Evolutionary conservation across 192 early-diverging fungal species (phyloP), one percentile per base, ranked within the genome.

Genomic region (Linnemannia hyalina): DNA sequence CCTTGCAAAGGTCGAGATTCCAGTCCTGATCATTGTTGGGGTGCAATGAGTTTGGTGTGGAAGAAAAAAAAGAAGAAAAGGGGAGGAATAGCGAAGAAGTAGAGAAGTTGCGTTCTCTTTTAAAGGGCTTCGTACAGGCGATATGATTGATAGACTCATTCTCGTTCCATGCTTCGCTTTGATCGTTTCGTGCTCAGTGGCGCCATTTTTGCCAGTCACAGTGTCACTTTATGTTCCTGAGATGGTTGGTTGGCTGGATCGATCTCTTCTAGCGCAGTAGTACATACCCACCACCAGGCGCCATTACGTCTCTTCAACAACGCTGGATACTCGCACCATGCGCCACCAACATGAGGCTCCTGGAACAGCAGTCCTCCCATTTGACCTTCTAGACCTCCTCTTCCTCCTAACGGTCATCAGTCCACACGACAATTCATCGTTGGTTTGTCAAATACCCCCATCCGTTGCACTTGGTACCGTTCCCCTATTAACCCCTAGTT

Each of bases 191-290:
- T 49, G n/a, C 40, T 65, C 29, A 52, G 65, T 83, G 35, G 82
- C 82, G 76, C 82, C 82, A 83, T 83, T 23, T 35, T 63, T 16
- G 55, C 1, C 70, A 81, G 81, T 82, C 81, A 82, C 81, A 35
- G 6, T 26, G 20, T 26, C 52, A 32, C 38, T 40, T 57, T 52
- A 1, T 35, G 72, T 63, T 15, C 55, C 60, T 54, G 75, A 76
- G 75, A 35, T 52, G 47, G 49, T 52, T 52, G 49, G 49, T 20
- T 55, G 44, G 20, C 60, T 75, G 74, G 74, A 75, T 41, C n/a
- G 18, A 47, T 68, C 65, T 35, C 11, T 35, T 32, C 18, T 22
- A 20, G 49, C 49, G 44, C 5, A 22, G 16, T 22, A 6, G 16
- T 22, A 52, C 18, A 18, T 18, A 20, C 18, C 18, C 49, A 6